These are phyloP conservation scores for Trypanosoma vivax DNA, from an alignment of 208 protist species.

Conservation along the genomic window DNA sequence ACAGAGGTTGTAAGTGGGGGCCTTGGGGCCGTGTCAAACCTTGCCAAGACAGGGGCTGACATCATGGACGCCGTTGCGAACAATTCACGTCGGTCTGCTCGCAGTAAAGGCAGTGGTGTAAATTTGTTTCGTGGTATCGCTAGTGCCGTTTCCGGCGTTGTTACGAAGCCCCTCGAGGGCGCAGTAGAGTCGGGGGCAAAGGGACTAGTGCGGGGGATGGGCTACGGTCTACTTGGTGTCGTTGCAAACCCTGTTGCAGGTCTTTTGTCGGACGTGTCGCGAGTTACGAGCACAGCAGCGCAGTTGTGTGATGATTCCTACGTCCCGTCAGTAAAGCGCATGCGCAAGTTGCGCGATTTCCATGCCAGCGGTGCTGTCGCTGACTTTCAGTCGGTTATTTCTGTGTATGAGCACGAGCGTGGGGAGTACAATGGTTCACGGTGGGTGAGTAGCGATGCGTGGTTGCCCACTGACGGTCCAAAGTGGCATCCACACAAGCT, in stretches of 20 bases:
- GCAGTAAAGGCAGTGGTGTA: neutral
- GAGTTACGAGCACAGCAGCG: slow-evolving; percentile 48
- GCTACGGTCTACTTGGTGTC: slow-evolving; percentile 82
- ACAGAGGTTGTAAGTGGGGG: slow-evolving; percentile 64
- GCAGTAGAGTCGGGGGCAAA: slow-evolving; percentile 57
- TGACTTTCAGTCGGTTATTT: slow-evolving; percentile 43
- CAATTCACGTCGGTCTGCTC: neutral
- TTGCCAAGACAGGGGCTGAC: slow-evolving; percentile 67
- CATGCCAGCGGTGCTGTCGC: slow-evolving; percentile 71
- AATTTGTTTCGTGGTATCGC: slow-evolving; percentile 55
- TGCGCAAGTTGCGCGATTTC: slow-evolving; percentile 64
- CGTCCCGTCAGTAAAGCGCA: slow-evolving; percentile 49
- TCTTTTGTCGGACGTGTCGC: slow-evolving; percentile 72
- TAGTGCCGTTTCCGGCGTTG: slow-evolving; percentile 71
- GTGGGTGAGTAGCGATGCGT: slow-evolving; percentile 1
- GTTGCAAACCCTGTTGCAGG: slow-evolving; percentile 80
- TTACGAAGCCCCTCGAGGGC: slow-evolving; percentile 81
- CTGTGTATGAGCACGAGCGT: slow-evolving; percentile 76
- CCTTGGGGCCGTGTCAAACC: slow-evolving; percentile 74
- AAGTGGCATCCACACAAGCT: slow-evolving; percentile 60
- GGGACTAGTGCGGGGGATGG: slow-evolving; percentile 78
- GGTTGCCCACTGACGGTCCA: slow-evolving; percentile 19
- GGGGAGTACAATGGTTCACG: slow-evolving; percentile 4
- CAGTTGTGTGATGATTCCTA: slow-evolving; percentile 67
- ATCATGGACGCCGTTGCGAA: slow-evolving; percentile 35